Evolutionary conservation across 177 flowering plant species (phyloP).

Genomic region (Telopea speciosissima): DNA sequence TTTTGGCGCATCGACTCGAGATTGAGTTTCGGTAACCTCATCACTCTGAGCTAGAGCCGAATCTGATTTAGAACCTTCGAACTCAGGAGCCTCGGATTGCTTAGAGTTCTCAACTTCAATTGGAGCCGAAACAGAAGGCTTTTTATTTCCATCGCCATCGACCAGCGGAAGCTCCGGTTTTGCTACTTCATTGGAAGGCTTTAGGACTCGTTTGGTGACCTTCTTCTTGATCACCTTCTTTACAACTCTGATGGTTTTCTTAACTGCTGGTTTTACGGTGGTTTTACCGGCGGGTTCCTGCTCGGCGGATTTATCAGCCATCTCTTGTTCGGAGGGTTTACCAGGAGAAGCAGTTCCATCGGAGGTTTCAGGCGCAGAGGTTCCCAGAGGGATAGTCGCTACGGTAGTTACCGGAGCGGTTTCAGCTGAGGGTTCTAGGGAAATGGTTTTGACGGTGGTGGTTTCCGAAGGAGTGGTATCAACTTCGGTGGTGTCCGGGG

Average conservation of each 20-base stretch:
- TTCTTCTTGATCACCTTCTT: constrained; percentile 27
- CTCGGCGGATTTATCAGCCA: neutral
- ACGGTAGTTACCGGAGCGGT: neutral
- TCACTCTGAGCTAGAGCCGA: no score
- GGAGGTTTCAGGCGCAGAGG: neutral
- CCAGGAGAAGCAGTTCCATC: neutral
- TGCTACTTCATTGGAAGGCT: neutral
- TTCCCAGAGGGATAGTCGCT: no score
- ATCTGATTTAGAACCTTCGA: neutral
- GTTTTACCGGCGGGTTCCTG: neutral
- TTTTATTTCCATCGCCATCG: constrained; percentile 6
- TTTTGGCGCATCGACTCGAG: no score
- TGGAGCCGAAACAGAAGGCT: neutral
- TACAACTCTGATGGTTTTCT: constrained; percentile 19
- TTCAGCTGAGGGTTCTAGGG: neutral
- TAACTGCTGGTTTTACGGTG: constrained; percentile 2
- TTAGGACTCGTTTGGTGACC: neutral
- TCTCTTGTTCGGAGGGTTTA: neutral
- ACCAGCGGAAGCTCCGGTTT: neutral
- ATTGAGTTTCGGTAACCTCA: no score
- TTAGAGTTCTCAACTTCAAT: constrained; percentile 10
- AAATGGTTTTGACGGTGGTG: neutral
- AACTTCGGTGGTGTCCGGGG: neutral
- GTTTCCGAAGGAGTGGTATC: neutral
- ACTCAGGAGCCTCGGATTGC: neutral